Base-by-base conservation (phyloP, 306 rosid species). In the Cicer pinnatifidum region DNA sequence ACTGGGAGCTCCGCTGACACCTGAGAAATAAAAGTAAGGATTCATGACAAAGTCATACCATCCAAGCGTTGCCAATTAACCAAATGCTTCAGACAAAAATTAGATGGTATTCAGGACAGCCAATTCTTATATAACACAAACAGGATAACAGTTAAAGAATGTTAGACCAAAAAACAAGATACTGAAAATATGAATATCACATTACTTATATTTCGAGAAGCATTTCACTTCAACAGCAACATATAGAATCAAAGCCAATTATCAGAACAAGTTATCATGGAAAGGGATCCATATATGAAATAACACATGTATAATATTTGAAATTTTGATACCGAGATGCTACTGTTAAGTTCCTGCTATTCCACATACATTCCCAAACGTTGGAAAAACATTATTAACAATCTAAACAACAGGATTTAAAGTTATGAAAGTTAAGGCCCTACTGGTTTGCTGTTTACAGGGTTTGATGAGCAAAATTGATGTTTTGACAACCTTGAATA, bases 1-100 rank as follows among this genome's bases (percentile, higher is more conserved):
- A 94, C 69, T 94, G 99, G 16, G 99, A 89, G 84, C 99, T 94
- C 86, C 99, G 87, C 68, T 94, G 99, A 70, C 93, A 94, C 99
- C 99, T 94, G 75, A 69, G 67, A 73, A 35, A 83, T 46, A 62
- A 15, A 75, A 78, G 38, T 47, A 45, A 54, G 54, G 77, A 39
- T 8, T 57, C 19, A 53, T 63, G 56, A 48, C 20, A 63, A 63
- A 44, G 8, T 54, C 47, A 40, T 46, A 66, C 52, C 43, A 33
- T 51, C 67, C 54, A 19, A 72, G 67, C 33, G 19, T 67, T 48
- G 50, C 48, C 47, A 80, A 69, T 71, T 51, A 66, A 48, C 60
- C 53, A 80, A 70, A 67, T 38, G 67, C 45, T 57, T 71, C 48
- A 46, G 40, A 76, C 8, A 72, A 69, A 52, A 10, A 11, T 10